Evolutionary conservation across 805 yeast genomes (phyloP).

Genomic region (Schwanniomyces vanrijiae): DNA sequence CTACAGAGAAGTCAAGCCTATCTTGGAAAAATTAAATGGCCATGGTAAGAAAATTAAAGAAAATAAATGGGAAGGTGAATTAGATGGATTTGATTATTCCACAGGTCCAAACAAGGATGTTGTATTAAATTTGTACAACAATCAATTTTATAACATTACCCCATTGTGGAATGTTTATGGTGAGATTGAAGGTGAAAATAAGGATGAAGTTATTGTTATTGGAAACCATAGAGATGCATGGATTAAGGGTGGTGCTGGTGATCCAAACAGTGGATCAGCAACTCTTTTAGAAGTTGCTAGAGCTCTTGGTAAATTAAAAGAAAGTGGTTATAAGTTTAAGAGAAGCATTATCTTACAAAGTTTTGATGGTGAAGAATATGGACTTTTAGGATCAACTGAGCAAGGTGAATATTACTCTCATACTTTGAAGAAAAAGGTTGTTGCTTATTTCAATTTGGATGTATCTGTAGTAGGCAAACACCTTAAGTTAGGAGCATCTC

Average conservation of each 20-base stretch:
- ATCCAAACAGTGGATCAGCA: slow-evolving; percentile 47
- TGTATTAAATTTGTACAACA: slow-evolving; percentile 40
- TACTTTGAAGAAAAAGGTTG: slow-evolving; percentile 39
- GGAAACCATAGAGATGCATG: slow-evolving; percentile 50
- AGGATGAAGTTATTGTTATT: slow-evolving; percentile 40
- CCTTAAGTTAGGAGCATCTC: slow-evolving; percentile 52
- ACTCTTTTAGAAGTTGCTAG: slow-evolving; percentile 42
- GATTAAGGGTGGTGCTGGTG: slow-evolving; percentile 50
- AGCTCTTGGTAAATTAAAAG: slow-evolving; percentile 38
- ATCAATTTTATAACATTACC: slow-evolving; percentile 40
- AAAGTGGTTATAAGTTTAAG: slow-evolving; percentile 37
- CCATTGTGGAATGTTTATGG: slow-evolving; percentile 46
- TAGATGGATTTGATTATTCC: slow-evolving; percentile 38
- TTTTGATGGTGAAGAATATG: slow-evolving; percentile 50
- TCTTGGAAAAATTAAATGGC: slow-evolving; percentile 39
- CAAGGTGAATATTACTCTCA: slow-evolving; percentile 50
- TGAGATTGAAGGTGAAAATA: slow-evolving; percentile 39
- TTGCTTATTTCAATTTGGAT: slow-evolving; percentile 54
- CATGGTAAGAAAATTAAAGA: slow-evolving; percentile 30
- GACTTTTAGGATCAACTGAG: slow-evolving; percentile 56
- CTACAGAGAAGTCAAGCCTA: slow-evolving; percentile 45
- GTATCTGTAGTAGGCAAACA: slow-evolving; percentile 52
- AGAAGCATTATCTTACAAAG: slow-evolving; percentile 38
- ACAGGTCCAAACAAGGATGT: slow-evolving; percentile 39
- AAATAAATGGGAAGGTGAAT: slow-evolving; percentile 39